phyloP scores from a whole-genome alignment of 495 filamentous ascomycete species.

The Aspergillus bertholletiae region DNA sequence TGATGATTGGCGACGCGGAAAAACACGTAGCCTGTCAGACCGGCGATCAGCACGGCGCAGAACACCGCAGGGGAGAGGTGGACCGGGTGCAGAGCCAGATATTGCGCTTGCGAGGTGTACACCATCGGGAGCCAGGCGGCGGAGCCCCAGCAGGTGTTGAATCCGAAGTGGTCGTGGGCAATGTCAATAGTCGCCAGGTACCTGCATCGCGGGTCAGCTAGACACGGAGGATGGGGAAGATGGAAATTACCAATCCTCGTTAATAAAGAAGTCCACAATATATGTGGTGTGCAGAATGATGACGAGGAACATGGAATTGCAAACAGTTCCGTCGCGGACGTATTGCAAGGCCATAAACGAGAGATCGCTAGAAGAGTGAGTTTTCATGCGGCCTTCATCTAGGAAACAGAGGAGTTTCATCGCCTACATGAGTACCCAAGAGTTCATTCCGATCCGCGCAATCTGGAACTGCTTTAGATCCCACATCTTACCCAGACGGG shows the following conservation, averaged over 20 bases:
- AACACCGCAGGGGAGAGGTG: constrained; percentile 27
- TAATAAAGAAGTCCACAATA: constrained; percentile 49
- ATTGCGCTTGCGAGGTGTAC: constrained; percentile 50
- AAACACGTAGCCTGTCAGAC: constrained; percentile 38
- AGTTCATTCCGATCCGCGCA: constrained; percentile 42
- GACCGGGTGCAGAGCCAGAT: constrained; percentile 42
- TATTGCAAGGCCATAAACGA: constrained; percentile 47
- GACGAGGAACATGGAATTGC: constrained; percentile 42
- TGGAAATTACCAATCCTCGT: constrained; percentile 28
- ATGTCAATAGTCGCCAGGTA: constrained; percentile 52
- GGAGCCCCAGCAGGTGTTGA: constrained; percentile 48
- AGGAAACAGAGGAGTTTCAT: no score
- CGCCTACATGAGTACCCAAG: constrained; percentile 39
- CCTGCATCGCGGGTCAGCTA: constrained; percentile 11
- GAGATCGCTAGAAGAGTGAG: constrained; percentile 30
- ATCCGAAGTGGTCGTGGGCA: constrained; percentile 50
- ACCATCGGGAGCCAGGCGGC: constrained; percentile 41
- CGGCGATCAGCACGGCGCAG: constrained; percentile 26
- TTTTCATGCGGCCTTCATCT: not conserved
- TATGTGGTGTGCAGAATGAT: constrained; percentile 45
- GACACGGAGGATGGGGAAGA: not conserved
- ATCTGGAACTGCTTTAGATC: constrained; percentile 52
- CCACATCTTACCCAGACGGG: constrained; percentile 41
- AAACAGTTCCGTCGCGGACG: constrained; percentile 37
- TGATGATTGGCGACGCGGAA: constrained; percentile 49